Evolutionary conservation across 768 basidiomycete species (phyloP), one percentile per base, ranked within the genome.

Genomic region (Tephrocybe sp.): DNA sequence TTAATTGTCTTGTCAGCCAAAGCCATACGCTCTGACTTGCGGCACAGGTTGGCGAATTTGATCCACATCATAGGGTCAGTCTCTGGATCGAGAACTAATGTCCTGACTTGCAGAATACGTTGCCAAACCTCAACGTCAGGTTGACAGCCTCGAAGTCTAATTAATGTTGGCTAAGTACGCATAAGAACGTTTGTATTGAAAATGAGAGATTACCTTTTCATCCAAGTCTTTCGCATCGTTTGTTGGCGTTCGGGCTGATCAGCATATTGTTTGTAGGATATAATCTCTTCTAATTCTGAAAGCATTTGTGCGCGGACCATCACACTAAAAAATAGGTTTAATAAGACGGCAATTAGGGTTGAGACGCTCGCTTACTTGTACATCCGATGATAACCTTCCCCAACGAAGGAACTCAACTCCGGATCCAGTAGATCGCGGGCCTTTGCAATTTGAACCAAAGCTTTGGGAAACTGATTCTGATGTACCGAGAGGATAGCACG

Each of bases 81-180:
- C 55, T 90, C 90, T 0, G 97, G 95, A 37, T 83, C 89, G 22
- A 97, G 75, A 18, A 99, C 94, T 45, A 98, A 77, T 0, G 94
- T 92, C 45, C 97, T 82, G 42, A 99, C 93, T 74, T 97, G 95
- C 8, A 99, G 74, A 46, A 98, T 91, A 16, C 95, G 84, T 65
- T 98, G 97, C 97, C 97, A 99, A 4, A 97, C 93, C 68, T 99
- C 97, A 27, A 98, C 95, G 60, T 98, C 97, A 19, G 92, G 91
- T 62, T 98, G 94, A 68, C 94, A 97, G 1, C 94, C 97, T 71
- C 91, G 87, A 33, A 99, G 69, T 51, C 94, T 94, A 53, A 34
- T 4, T 38, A 3, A 39, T 11, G 38, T 37, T 47, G 27, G 49
- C n/a, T n/a, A n/a, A n/a, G n/a, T n/a, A n/a, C n/a, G 36, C 38